phyloP scores from a whole-genome alignment of 495 filamentous ascomycete species.

The Xylaria castorea region DNA sequence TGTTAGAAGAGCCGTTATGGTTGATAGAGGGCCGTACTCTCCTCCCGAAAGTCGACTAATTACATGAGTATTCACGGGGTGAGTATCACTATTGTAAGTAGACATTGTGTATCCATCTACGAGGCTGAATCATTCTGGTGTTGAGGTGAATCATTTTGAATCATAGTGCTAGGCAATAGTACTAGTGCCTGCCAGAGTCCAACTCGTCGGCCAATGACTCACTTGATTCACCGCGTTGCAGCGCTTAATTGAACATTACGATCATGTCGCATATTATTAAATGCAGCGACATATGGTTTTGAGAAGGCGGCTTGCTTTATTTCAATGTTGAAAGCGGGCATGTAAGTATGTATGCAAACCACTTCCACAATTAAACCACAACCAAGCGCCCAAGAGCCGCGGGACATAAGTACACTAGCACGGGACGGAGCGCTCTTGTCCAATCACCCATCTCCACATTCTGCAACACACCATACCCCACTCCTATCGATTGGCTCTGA shows the following conservation, averaged over 20 bases:
- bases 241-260: background rate
- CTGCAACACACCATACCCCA: background rate
- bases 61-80: background rate
- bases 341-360: no score
- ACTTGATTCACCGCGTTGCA: background rate
- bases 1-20: background rate
- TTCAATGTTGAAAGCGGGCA: background rate
- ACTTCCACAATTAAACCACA: no score
- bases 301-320: background rate
- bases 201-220: constrained; percentile 4
- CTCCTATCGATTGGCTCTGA: background rate
- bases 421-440: constrained; percentile 6
- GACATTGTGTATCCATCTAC: background rate
- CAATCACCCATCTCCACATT: background rate
- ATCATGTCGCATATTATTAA: background rate
- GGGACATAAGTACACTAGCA: background rate
- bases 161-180: background rate
- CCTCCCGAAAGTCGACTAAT: no score
- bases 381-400: constrained; percentile 4
- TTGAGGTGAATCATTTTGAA: constrained; percentile 18
- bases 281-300: background rate
- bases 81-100: background rate
- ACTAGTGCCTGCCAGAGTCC: background rate
- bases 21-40: background rate
- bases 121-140: constrained; percentile 8